A percentile compares a stretch with the other conserved stretches of the same genome.
phyloP scores from a whole-genome alignment of 176 grass and related monocot species.

The Zea mays region DNA sequence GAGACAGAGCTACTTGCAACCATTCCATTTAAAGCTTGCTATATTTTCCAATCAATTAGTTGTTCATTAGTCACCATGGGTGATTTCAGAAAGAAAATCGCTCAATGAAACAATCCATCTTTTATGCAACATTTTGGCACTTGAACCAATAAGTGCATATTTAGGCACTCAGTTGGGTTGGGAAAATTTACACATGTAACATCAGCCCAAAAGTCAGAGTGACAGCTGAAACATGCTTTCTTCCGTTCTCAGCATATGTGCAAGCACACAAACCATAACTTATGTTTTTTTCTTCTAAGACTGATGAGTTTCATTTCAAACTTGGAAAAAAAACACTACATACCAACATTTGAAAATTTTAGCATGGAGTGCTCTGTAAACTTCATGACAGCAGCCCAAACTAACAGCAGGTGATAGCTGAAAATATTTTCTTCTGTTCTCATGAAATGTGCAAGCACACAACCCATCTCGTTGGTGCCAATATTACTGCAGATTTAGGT shows the following conservation, averaged over 20 bases:
- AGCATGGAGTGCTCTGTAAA: not conserved
- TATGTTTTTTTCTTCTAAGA: not conserved
- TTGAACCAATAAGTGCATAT: not conserved
- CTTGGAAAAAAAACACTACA: not conserved
- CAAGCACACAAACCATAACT: not conserved
- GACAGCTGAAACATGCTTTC: not conserved
- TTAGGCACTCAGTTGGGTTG: not conserved
- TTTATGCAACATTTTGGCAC: not conserved
- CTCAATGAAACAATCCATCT: not conserved
- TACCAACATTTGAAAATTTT: not conserved
- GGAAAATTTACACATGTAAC: not conserved
- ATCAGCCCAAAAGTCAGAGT: not conserved
- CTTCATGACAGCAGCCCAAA: not conserved
- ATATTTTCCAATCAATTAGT: not conserved
- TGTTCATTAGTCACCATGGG: not conserved
- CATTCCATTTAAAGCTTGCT: not conserved
- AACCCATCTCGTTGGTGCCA: too few relatives aligned
- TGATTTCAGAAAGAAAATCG: not conserved
- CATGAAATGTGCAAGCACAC: not conserved
- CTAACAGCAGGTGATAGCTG: not conserved
- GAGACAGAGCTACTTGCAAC: not conserved
- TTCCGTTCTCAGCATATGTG: not conserved
- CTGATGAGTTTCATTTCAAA: not conserved
- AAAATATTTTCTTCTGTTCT: not conserved
- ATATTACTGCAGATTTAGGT: not conserved